These are phyloP conservation scores for Ziziphus jujuba DNA, from an alignment of 306 rosid genomes.

Conservation along the genomic window DNA sequence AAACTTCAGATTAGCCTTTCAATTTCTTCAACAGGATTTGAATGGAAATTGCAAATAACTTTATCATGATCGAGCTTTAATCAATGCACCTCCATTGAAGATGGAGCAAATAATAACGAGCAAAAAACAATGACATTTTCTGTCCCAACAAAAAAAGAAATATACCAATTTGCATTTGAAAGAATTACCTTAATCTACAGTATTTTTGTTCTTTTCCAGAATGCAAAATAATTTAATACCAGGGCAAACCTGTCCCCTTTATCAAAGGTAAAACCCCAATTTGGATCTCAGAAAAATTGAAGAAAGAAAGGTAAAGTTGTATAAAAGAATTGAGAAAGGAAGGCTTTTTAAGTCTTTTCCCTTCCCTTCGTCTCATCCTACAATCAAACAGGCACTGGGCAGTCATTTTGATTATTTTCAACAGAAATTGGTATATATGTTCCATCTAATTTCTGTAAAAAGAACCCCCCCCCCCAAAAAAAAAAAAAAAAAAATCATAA, in stretches of 20 bases:
- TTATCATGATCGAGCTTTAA: background rate
- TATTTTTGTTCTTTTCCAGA: background rate
- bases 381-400: too few species aligned
- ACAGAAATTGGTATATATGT: background rate
- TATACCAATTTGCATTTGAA: background rate
- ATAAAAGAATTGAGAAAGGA: too few species aligned
- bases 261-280: background rate
- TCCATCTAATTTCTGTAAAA: background rate
- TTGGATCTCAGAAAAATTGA: too few species aligned
- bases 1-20: background rate
- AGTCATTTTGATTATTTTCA: background rate
- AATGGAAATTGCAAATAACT: background rate
- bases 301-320: too few species aligned
- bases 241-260: too few species aligned
- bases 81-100: slow-evolving; percentile 1
- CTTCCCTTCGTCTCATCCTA: too few species aligned
- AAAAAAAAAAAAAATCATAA: background rate
- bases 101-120: background rate
- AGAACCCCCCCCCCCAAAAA: too few species aligned
- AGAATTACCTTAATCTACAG: background rate
- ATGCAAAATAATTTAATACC: background rate
- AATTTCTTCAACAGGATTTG: slow-evolving; percentile 1
- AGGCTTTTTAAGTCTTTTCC: too few species aligned
- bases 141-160: too few species aligned
- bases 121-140: background rate